Percentiles rank a stretch among this genome's conserved stretches.
These are phyloP conservation scores for Chaetomium sp. DNA, from an alignment of 2,329 filamentous ascomycete genomes.

Conservation along the genomic window DNA sequence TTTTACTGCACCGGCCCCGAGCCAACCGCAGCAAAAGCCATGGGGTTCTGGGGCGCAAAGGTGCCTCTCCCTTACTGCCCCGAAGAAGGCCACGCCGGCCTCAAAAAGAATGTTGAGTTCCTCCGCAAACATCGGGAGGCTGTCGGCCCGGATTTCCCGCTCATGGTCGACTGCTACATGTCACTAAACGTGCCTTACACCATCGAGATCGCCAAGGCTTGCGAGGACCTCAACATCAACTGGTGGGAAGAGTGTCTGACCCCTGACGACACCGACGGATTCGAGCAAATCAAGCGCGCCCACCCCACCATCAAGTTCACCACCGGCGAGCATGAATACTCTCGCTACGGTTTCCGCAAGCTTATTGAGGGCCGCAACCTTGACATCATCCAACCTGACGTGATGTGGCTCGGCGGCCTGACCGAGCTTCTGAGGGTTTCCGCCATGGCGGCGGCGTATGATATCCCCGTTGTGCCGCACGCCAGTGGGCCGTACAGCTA, in stretches of 20 bases:
- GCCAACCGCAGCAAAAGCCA: constrained; percentile 68
- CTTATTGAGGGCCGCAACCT: constrained; percentile 85
- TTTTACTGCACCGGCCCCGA: constrained; percentile 96
- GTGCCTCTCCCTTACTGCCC: constrained; percentile 85
- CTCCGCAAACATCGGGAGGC: constrained; percentile 75
- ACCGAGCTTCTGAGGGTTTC: constrained; percentile 87
- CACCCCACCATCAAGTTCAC: constrained; percentile 91
- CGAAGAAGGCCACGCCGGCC: constrained; percentile 73
- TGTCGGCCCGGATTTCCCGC: constrained; percentile 82
- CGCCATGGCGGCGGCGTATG: constrained; percentile 84
- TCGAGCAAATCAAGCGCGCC: constrained; percentile 81
- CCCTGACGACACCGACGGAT: constrained; percentile 88
- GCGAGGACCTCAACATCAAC: constrained; percentile 79
- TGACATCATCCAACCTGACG: constrained; percentile 90
- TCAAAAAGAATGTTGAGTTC: constrained; percentile 87
- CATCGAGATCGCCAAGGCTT: constrained; percentile 81
- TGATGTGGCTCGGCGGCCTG: constrained; percentile 95
- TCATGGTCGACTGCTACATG: constrained; percentile 98
- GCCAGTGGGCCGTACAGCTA: constrained; percentile 92
- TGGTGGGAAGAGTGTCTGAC: constrained; percentile 96
- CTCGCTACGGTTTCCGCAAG: constrained; percentile 89
- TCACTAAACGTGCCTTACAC: constrained; percentile 88
- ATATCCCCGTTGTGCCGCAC: constrained; percentile 92
- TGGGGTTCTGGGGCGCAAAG: constrained; percentile 89
- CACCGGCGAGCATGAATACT: constrained; percentile 93